Base-by-base conservation (phyloP, 1,284 basidiomycete species). In the Pseudozyma hubeiensis region DNA sequence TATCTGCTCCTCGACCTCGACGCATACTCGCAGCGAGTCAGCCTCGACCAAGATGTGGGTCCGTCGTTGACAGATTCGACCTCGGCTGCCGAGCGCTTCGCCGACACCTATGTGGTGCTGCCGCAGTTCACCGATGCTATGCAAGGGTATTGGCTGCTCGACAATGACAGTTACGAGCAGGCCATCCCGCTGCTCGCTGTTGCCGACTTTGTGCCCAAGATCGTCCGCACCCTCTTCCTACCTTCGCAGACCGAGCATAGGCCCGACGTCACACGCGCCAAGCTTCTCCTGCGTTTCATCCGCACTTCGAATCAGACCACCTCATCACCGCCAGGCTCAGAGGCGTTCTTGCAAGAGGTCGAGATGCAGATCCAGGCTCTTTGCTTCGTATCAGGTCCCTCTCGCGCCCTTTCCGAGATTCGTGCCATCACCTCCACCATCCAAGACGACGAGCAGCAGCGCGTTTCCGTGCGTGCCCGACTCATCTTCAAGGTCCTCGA, bases 81-180 rank as follows among this genome's bases (percentile, higher is more conserved):
- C 9, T 64, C 49, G 4, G 51, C 47, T 19, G 64, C 72, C 39
- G 55, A 72, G 5, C 45, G 51, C n/a, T 78, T 78, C 30, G 72
- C 75, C 24, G 57, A 62, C 51, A 64, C 56, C n/a, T 69, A 63
- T 17, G 66, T 68, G 0, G 57, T 78, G 14, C 69, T 72, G 29
- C 68, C 72, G 24, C 68, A 72, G 4, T 75, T 71, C 49, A 58
- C 61, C 17, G 63, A 75, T 30, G 63, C 57, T n/a, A 75, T 78
- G 75, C 58, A 64, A 13, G 75, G 73, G 6, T 78, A 78, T 50
- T 78, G 75, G 75, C 56, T 62, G 17, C 64, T 78, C n/a, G 75
- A 78, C 64, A 68, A 68, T 9, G 73, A 71, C 19, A 19, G 61
- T 8, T 78, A 75, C 53, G 64, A 75, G 11, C 56, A 67, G 16